Conservation (phyloP, 305 asterid species). For the Fraxinus sp. region DNA sequence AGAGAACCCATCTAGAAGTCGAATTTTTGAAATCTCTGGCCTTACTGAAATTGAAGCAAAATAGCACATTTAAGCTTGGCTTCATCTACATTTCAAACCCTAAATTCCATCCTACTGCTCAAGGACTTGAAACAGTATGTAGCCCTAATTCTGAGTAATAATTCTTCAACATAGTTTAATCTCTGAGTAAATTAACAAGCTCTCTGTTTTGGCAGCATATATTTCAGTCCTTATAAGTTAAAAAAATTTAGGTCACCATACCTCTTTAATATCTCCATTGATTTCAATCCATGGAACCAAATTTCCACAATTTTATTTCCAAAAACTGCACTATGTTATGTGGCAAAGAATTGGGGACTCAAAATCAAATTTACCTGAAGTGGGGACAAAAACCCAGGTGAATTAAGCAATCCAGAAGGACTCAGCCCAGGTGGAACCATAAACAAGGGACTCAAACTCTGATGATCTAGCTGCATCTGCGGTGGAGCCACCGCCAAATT, state of each 20-base stretch:
- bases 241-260: neutral
- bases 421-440: slow-evolving; percentile 67
- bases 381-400: slow-evolving; percentile 82
- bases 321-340: neutral
- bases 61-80: neutral
- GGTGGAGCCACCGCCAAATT: slow-evolving; percentile 66
- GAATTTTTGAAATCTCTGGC: neutral
- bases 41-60: neutral
- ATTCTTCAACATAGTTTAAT: neutral
- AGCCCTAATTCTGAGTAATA: neutral
- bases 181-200: neutral
- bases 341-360: neutral
- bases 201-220: neutral
- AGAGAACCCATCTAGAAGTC: neutral
- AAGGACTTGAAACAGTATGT: neutral
- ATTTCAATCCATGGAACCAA: neutral
- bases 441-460: slow-evolving; percentile 55
- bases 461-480: slow-evolving; percentile 32
- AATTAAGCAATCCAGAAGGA: slow-evolving; percentile 79
- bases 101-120: neutral
- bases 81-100: neutral
- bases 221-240: neutral
- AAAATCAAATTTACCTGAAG: slow-evolving; percentile 54
- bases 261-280: neutral
- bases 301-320: neutral